Conservation (phyloP, 257 asterid species). For the Craterostigma plantagineum region DNA sequence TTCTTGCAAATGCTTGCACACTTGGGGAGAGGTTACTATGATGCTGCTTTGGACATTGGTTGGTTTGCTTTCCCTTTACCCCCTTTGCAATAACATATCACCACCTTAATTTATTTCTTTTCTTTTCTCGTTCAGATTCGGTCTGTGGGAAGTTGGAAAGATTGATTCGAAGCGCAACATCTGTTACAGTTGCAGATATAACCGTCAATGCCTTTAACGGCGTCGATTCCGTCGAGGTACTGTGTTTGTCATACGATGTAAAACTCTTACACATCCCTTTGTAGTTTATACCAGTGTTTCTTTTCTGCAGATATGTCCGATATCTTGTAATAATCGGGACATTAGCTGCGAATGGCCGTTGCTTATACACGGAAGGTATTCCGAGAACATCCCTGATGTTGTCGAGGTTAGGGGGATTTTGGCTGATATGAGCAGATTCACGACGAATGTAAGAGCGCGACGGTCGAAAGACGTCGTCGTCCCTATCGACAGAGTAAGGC, state of each 20-base stretch:
- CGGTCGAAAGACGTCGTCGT: constrained; percentile 29
- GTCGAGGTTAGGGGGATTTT: constrained; percentile 40
- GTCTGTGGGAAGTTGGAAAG: constrained; percentile 42
- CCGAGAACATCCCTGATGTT: constrained; percentile 42
- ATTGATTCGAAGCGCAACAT: constrained; percentile 38
- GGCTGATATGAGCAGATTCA: constrained; percentile 35
- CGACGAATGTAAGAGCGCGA: constrained; percentile 30
- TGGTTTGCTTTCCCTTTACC: constrained; percentile 1
- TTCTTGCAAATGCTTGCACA: constrained; percentile 77
- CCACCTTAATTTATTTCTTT: no score
- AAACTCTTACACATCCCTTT: background rate
- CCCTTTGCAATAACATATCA: no score
- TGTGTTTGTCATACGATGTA: background rate
- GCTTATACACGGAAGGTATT: constrained; percentile 56
- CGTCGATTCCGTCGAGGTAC: constrained; percentile 75
- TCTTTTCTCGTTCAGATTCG: constrained; percentile 35
- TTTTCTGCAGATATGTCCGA: constrained; percentile 48
- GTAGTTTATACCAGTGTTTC: constrained; percentile 2
- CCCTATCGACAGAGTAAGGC: constrained; percentile 53
- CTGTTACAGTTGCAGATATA: constrained; percentile 47
- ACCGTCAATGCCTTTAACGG: constrained; percentile 32
- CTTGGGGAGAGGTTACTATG: constrained; percentile 57
- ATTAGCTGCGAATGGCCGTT: constrained; percentile 46
- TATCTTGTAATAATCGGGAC: constrained; percentile 32
- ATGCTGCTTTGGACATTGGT: constrained; percentile 39